Conservation (phyloP, 1,139 yeast genomes). For the Pneumocystis murina region DNA sequence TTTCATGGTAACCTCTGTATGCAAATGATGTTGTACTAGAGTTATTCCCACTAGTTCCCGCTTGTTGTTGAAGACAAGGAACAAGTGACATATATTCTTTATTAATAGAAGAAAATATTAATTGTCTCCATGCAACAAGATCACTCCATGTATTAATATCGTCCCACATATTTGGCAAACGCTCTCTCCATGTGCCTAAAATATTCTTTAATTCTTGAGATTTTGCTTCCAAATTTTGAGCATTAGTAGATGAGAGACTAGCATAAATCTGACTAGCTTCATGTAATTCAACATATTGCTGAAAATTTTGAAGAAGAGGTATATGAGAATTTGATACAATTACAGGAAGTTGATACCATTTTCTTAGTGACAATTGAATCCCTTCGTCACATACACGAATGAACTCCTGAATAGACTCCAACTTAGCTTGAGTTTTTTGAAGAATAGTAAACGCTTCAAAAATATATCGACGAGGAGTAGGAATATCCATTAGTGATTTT, state of each 20-base stretch:
- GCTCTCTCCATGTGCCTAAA: constrained; percentile 92
- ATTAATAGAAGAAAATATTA: constrained; percentile 93
- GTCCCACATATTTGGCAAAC: constrained; percentile 93
- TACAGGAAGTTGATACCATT: constrained; percentile 83
- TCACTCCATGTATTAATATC: constrained; percentile 97
- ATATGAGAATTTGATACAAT: constrained; percentile 74
- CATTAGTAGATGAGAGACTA: constrained; percentile 75
- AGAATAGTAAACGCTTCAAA: constrained; percentile 86
- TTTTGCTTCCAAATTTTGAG: constrained; percentile 78
- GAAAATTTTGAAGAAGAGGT: constrained; percentile 84
- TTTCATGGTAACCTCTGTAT: constrained; percentile 93
- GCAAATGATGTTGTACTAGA: constrained; percentile 78
- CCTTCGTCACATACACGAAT: constrained; percentile 89
- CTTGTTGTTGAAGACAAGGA: constrained; percentile 67
- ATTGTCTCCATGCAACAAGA: constrained; percentile 95
- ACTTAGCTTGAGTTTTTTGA: constrained; percentile 86
- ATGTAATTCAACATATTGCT: constrained; percentile 93
- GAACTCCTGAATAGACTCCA: constrained; percentile 62
- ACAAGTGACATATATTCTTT: constrained; percentile 86
- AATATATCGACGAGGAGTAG: constrained; percentile 90
- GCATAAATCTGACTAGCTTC: constrained; percentile 94
- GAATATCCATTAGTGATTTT: constrained; percentile 94
- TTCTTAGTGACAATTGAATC: constrained; percentile 76
- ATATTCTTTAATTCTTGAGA: constrained; percentile 90
- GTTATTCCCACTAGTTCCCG: constrained; percentile 19